Evolutionary conservation across 2,329 filamentous ascomycete genomes (phyloP), one percentile per base, ranked within the genome.

Genomic region (Basipetospora sp.): DNA sequence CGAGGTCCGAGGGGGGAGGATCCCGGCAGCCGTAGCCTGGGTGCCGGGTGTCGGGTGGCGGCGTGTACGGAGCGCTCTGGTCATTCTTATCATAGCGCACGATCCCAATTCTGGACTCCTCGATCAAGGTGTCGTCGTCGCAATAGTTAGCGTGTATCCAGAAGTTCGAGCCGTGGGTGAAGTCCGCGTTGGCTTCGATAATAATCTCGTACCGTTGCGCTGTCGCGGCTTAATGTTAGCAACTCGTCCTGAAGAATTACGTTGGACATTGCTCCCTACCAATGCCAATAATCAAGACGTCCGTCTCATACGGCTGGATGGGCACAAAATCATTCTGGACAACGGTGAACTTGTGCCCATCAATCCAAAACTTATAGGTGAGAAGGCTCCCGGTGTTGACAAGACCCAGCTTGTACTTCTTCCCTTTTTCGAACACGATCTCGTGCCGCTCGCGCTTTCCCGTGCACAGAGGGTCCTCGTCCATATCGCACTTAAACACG

Each of bases 241-340:
- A 16, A 25, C 20, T 32, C 3, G 13, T 16, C 11, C 4, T n/a
- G n/a, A 27, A 14, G 4, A 8, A 27, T 13, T 5, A 11, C 10
- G n/a, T 4, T 8, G 13, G 14, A 4, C 25, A 17, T 15, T 9
- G 15, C 22, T 13, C 16, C 34, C 13, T 36, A 36, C 34, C 70
- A 37, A 71, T 62, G 18, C 54, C 61, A 9, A 76, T 56, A 17
- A 56, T 63, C n/a, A 76, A 52, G n/a, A 62, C 37, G 0, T 60
- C 57, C 1, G 71, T 64, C 1, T 53, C 53, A 42, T 67, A 78
- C 0, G 74, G 73, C 17, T 58, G 47, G 17, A 79, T 60, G 2
- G 73, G 69, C 0, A 77, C 68, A 4, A 77, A 53, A 42, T 77
- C 75, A n/a, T 53, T 57, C 1, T 64, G 60, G 28, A 79, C 72